phyloP scores from a whole-genome alignment of 805 yeast species.

The Tetrapisispora fleetii region DNA sequence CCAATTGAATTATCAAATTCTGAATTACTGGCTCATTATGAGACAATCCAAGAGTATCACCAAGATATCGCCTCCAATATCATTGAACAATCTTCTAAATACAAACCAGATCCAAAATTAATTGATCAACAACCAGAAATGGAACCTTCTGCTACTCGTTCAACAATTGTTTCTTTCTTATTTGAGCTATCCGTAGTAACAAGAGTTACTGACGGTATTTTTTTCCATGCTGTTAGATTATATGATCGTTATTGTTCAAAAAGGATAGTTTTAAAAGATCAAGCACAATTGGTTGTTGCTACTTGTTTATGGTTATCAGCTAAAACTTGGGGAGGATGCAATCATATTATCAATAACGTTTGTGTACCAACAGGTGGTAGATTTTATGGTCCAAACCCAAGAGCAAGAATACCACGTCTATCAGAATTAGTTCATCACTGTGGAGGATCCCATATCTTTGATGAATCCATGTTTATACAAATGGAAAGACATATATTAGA shows the following conservation, averaged over 20 bases:
- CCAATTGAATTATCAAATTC: conserved; percentile 38
- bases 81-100: conserved; percentile 28
- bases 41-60: conserved; percentile 39
- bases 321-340: conserved; percentile 63
- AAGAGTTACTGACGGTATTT: conserved; percentile 55
- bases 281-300: conserved; percentile 80
- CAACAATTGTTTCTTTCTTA: conserved; percentile 66
- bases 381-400: conserved; percentile 56
- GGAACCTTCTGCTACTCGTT: conserved; percentile 54
- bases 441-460: conserved; percentile 49
- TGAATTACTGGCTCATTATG: conserved; percentile 39
- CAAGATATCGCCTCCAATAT: conserved; percentile 36
- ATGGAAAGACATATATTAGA: conserved; percentile 67
- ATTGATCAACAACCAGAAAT: conserved; percentile 84
- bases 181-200: conserved; percentile 58
- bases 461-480: conserved; percentile 48
- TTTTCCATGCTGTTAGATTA: conserved; percentile 57
- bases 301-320: conserved; percentile 90
- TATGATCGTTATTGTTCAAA: conserved; percentile 86
- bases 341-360: conserved; percentile 46
- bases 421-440: conserved; percentile 62
- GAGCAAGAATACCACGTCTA: conserved; percentile 63
- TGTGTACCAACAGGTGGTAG: conserved; percentile 45
- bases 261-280: conserved; percentile 72
- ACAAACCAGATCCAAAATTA: conserved; percentile 48